These are phyloP conservation scores for Lomentospora prolificans DNA, from an alignment of 2,329 filamentous ascomycete genomes.

Conservation along the genomic window DNA sequence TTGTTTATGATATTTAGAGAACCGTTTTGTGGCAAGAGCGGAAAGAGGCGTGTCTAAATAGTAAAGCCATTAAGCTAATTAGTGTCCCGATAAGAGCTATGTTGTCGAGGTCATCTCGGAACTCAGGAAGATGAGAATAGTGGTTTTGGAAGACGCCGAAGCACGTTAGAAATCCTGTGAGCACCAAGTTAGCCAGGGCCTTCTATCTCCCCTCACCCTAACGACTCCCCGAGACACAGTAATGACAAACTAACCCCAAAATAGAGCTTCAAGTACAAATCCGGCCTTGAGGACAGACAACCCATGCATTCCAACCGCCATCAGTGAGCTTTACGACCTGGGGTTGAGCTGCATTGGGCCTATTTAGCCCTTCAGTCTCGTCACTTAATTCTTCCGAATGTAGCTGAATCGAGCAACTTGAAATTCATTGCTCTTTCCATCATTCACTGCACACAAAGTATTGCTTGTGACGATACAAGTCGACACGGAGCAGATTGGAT, in stretches of 20 bases:
- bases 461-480: too few species aligned
- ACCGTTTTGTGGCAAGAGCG: constrained; percentile 14
- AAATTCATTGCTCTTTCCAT: too few species aligned
- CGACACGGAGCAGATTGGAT: too few species aligned
- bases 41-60: constrained; percentile 17
- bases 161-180: constrained; percentile 17
- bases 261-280: constrained; percentile 16
- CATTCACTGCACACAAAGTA: too few species aligned
- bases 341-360: background rate
- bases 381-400: too few species aligned
- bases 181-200: too few species aligned
- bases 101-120: constrained; percentile 13
- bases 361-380: too few species aligned
- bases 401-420: too few species aligned
- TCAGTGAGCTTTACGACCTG: constrained; percentile 14
- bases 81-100: constrained; percentile 11
- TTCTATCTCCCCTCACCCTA: background rate
- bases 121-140: constrained; percentile 17
- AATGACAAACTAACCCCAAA: constrained; percentile 14
- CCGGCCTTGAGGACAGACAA: constrained; percentile 14
- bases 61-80: background rate
- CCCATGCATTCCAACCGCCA: constrained; percentile 16
- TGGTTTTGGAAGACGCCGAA: constrained; percentile 21
- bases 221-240: background rate
- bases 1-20: constrained; percentile 14